Percentiles rank a stretch among this genome's conserved stretches.
phyloP scores from a whole-genome alignment of 116 monocot genomes.

The Trichopus zeylanicus region DNA sequence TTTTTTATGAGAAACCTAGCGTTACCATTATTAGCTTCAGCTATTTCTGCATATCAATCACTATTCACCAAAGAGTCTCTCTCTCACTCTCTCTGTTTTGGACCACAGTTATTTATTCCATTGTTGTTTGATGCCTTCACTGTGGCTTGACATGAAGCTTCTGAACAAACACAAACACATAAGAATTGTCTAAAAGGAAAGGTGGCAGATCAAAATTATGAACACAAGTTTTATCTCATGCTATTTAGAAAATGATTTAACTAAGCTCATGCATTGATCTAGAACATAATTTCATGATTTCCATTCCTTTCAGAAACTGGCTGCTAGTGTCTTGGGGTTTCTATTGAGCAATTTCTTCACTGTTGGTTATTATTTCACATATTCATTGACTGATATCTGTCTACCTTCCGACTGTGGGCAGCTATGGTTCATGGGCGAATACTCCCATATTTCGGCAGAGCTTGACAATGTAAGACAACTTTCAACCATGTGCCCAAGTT shows the following conservation, averaged over 20 bases:
- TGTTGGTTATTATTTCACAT: not conserved
- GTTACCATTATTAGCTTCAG: too few species aligned
- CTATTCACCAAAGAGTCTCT: too few species aligned
- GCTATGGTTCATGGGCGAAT: constrained; percentile 95
- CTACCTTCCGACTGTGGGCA: constrained; percentile 14
- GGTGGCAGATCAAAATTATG: too few species aligned
- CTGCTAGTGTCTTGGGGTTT: not conserved
- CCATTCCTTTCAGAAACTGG: not conserved
- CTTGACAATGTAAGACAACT: constrained; percentile 52
- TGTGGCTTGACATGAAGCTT: too few species aligned
- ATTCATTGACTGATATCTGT: not conserved
- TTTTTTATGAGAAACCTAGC: not conserved
- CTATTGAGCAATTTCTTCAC: not conserved
- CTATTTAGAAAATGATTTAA: too few species aligned
- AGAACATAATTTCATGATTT: not conserved
- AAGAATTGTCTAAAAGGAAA: too few species aligned
- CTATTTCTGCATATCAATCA: too few species aligned
- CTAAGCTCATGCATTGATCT: not conserved
- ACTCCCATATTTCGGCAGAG: constrained; percentile 67
- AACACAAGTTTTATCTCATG: too few species aligned
- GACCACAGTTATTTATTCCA: too few species aligned
- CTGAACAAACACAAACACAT: too few species aligned
- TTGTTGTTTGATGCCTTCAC: too few species aligned
- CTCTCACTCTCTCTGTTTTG: too few species aligned
- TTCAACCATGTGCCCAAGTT: not conserved